Evolutionary conservation across 768 basidiomycete genomes (phyloP), one percentile per base, ranked within the genome.

Genomic region (Kwoniella dendrophila): DNA sequence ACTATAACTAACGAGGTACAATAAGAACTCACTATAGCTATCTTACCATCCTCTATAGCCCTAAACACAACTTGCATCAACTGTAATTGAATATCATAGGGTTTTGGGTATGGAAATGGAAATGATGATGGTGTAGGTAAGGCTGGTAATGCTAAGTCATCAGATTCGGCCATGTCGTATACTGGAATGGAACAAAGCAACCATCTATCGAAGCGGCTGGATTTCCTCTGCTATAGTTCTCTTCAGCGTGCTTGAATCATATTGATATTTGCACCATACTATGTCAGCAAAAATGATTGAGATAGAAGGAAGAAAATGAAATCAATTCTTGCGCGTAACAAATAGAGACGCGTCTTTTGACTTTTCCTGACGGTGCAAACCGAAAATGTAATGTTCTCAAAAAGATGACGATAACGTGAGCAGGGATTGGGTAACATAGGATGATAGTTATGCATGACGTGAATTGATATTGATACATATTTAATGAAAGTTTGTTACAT

Each of bases 41-140:
- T 85, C 66, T 86, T 86, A 45, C 81, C 81, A 0, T 81, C 67
- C 75, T 94, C 91, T 45, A 96, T 88, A 0, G 88, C 83, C 5
- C 83, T 70, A 77, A 93, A 97, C 0, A 98, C 81, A 66, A 92
- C 90, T 18, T 82, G 86, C 94, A 97, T 96, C 27, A 97, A 85
- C 34, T 90, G 85, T 0, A 84, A 81, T 75, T 98, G 95, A 59
- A 95, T 94, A 18, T 83, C 75, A 75, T 95, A 95, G 2, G 92
- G 92, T 3, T 86, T 82, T 16, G 85, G 82, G 72, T 88, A 96
- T 0, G 94, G 94, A 73, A 98, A 97, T 2, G 87, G 82, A 74
- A 96, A 96, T 0, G 70, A 69, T 0, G 78, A 71, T 0, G 92
- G 93, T 0, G 88, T 88, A 0, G 85, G 79, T 4, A 95, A 79